phyloP scores from a whole-genome alignment of 2,329 filamentous ascomycete species.

The Beauveria bassiana region DNA sequence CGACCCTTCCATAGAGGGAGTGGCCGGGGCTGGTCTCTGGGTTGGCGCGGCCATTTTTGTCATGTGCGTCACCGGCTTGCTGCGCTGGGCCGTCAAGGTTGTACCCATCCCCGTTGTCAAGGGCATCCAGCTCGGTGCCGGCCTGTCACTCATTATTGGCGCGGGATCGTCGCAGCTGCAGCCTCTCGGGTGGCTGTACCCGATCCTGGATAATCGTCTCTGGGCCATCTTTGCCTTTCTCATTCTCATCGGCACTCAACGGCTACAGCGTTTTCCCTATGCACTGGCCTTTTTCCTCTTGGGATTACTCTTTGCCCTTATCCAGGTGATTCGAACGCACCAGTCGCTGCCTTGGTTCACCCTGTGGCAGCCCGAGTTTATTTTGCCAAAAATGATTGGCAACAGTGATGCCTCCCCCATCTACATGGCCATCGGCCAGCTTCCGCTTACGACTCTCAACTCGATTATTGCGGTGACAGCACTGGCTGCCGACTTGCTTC shows the following conservation, averaged over 20 bases:
- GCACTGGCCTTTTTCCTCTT: constrained; percentile 64
- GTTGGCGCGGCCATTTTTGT: constrained; percentile 67
- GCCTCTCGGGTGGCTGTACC: constrained; percentile 59
- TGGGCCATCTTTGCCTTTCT: constrained; percentile 71
- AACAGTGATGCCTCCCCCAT: constrained; percentile 25
- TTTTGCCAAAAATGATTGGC: constrained; percentile 27
- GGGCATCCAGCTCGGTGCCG: constrained; percentile 89
- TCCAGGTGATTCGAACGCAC: constrained; percentile 26
- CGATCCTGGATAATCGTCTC: constrained; percentile 68
- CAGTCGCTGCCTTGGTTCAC: constrained; percentile 42
- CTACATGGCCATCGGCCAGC: constrained; percentile 69
- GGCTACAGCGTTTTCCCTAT: constrained; percentile 63
- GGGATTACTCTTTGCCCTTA: constrained; percentile 57
- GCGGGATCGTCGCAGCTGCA: constrained; percentile 62
- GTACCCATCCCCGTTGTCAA: constrained; percentile 86
- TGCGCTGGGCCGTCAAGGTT: constrained; percentile 62
- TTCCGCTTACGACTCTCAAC: constrained; percentile 87
- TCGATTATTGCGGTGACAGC: constrained; percentile 83
- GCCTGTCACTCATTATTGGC: constrained; percentile 72
- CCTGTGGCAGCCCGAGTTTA: constrained; percentile 51
- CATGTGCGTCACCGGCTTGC: constrained; percentile 71
- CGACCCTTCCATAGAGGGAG: constrained; percentile 40
- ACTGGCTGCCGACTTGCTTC: constrained; percentile 69
- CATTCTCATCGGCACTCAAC: constrained; percentile 60
- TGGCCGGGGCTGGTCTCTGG: constrained; percentile 71